Conservation (phyloP, 2,329 filamentous ascomycete genomes). For the Hypoxylon sp. region DNA sequence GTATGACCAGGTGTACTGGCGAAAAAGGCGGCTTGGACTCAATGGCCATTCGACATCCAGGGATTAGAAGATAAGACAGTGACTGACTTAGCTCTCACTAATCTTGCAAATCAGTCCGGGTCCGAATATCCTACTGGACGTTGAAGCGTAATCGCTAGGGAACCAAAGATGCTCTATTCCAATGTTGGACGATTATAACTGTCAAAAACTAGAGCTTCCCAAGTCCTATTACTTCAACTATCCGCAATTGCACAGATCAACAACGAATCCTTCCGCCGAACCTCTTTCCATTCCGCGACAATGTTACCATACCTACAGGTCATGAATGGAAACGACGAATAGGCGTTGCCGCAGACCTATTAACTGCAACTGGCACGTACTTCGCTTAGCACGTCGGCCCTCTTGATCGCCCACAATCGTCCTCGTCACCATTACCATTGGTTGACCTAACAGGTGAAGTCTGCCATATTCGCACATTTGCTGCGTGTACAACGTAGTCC, state of each 20-base stretch:
- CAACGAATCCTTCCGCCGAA: constrained; percentile 40
- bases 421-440: constrained; percentile 36
- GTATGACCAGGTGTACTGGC: constrained; percentile 22
- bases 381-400: constrained; percentile 41
- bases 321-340: constrained; percentile 39
- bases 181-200: constrained; percentile 20
- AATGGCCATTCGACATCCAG: constrained; percentile 21
- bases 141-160: constrained; percentile 11
- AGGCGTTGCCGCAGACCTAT: constrained; percentile 38
- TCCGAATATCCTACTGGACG: constrained; percentile 9
- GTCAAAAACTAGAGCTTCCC: constrained; percentile 4
- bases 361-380: constrained; percentile 39
- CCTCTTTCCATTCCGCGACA: constrained; percentile 33
- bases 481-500: constrained; percentile 37
- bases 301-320: constrained; percentile 46
- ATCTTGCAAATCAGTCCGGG: constrained; percentile 27
- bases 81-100: constrained; percentile 13
- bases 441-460: constrained; percentile 28
- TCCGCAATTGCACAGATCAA: constrained; percentile 37
- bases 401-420: constrained; percentile 35
- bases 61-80: constrained; percentile 29
- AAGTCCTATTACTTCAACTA: constrained; percentile 14
- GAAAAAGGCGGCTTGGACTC: constrained; percentile 10
- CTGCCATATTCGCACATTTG: constrained; percentile 29
- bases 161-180: background rate